phyloP scores from a whole-genome alignment of 2,329 filamentous ascomycete species.

The Aspergillus brunneoviolaceus region DNA sequence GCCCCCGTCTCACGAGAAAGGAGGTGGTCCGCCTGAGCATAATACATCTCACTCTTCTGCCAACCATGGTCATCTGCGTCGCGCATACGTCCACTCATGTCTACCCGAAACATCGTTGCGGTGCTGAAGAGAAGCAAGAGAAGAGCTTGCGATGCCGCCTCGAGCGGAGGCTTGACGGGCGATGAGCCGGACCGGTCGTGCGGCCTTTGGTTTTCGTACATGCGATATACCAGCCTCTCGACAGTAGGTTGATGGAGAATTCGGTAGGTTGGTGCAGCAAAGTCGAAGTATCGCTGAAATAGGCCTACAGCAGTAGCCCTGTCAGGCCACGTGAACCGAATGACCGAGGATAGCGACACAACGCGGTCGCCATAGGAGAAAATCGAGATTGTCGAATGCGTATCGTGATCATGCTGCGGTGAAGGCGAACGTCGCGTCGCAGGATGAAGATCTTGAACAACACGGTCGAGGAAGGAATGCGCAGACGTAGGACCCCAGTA shows the following conservation, averaged over 20 bases:
- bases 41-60: constrained; percentile 23
- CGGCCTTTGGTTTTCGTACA: constrained; percentile 11
- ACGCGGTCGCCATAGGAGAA: constrained; percentile 24
- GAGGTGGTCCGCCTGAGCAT: constrained; percentile 19
- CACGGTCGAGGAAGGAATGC: constrained; percentile 25
- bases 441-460: constrained; percentile 18
- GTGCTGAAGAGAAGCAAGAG: constrained; percentile 22
- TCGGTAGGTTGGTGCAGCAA: constrained; percentile 25
- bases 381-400: constrained; percentile 12
- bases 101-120: constrained; percentile 19
- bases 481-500: constrained; percentile 27
- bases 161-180: background rate
- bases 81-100: constrained; percentile 13
- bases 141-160: constrained; percentile 14
- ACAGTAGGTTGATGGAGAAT: constrained; percentile 24
- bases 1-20: constrained; percentile 20
- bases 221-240: constrained; percentile 11
- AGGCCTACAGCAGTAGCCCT: constrained; percentile 12
- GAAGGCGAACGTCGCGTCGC: background rate
- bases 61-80: constrained; percentile 17
- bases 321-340: constrained; percentile 22
- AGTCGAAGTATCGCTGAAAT: constrained; percentile 26
- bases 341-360: constrained; percentile 8
- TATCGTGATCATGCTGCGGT: too few relatives aligned
- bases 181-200: background rate